Evolutionary conservation across 1,139 yeast species (phyloP).

Genomic region (Sugiyamaella xylanicola): DNA sequence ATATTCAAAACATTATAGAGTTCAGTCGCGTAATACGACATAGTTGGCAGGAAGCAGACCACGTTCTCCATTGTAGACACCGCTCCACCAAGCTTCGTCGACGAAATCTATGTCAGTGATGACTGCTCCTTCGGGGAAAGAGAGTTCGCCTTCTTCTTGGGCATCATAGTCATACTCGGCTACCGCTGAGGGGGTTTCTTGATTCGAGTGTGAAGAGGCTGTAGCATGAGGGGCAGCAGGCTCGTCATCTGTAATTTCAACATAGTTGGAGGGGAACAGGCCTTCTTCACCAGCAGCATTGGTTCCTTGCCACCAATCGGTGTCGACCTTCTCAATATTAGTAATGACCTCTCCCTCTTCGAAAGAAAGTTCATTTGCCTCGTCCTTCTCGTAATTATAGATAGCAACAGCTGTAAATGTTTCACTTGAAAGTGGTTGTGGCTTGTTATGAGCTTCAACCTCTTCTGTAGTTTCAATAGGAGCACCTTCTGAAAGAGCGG

Average conservation of each 20-base stretch:
- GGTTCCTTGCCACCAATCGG: conserved; percentile 83
- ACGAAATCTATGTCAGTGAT: conserved; percentile 83
- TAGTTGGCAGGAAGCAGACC: conserved; percentile 93
- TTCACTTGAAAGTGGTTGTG: conserved; percentile 28
- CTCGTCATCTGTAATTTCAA: conserved; percentile 47
- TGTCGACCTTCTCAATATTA: conserved; percentile 70
- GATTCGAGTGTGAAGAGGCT: conserved; percentile 33
- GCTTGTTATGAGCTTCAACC: conserved; percentile 24
- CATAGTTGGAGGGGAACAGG: conserved; percentile 74
- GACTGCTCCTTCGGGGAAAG: conserved; percentile 77
- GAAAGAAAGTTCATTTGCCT: conserved; percentile 70
- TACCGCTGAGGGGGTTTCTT: conserved; percentile 56
- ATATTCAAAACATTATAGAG: neutral
- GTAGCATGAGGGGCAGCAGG: conserved; percentile 35
- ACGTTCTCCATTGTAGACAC: conserved; percentile 71
- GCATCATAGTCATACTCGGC: conserved; percentile 90
- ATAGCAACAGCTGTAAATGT: conserved; percentile 57
- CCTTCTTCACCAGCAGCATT: conserved; percentile 66
- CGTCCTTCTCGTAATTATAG: conserved; percentile 66
- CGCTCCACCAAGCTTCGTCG: conserved; percentile 98
- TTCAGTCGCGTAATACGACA: conserved; percentile 52
- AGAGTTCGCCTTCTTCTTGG: conserved; percentile 85
- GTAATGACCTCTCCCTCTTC: conserved; percentile 65
- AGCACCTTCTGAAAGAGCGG: conserved; percentile 26
- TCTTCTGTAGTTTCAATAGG: conserved; percentile 20